Conservation (phyloP, 371 early-diverging fungal species). For the Smittium culicis region DNA sequence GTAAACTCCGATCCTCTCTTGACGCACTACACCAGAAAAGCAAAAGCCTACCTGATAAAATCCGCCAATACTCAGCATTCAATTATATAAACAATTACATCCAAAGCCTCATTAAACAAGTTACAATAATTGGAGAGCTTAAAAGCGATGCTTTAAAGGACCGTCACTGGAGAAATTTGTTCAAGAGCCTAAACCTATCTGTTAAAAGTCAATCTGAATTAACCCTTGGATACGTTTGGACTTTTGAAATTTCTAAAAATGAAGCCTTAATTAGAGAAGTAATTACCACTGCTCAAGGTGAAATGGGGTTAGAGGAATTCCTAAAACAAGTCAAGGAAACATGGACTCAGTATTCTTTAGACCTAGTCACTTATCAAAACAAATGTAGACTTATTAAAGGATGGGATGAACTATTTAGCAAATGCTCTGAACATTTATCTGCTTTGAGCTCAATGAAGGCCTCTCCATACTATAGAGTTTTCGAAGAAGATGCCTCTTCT, state of each 20-base stretch:
- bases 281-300: conserved; percentile 88
- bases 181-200: conserved; percentile 65
- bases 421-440: conserved; percentile 87
- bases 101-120: conserved; percentile 61
- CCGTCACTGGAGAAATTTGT: conserved; percentile 91
- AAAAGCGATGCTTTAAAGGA: conserved; percentile 93
- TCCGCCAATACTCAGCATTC: conserved; percentile 95
- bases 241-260: conserved; percentile 75
- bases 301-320: conserved; percentile 97
- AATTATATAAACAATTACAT: conserved; percentile 82
- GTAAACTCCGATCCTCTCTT: conserved; percentile 74
- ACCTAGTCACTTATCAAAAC: conserved; percentile 92
- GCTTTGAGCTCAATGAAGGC: conserved; percentile 92
- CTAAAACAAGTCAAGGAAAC: conserved; percentile 82
- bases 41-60: conserved; percentile 84
- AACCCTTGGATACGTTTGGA: conserved; percentile 92
- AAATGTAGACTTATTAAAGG: conserved; percentile 89
- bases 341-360: conserved; percentile 82
- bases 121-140: conserved; percentile 70
- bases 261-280: conserved; percentile 73
- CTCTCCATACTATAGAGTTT: conserved; percentile 93
- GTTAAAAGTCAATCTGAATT: conserved; percentile 59
- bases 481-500: conserved; percentile 86
- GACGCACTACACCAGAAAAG: conserved; percentile 67
- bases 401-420: conserved; percentile 95